Evolutionary conservation across 169 alveolate species (phyloP).

Genomic region (Plasmodium yoelii): DNA sequence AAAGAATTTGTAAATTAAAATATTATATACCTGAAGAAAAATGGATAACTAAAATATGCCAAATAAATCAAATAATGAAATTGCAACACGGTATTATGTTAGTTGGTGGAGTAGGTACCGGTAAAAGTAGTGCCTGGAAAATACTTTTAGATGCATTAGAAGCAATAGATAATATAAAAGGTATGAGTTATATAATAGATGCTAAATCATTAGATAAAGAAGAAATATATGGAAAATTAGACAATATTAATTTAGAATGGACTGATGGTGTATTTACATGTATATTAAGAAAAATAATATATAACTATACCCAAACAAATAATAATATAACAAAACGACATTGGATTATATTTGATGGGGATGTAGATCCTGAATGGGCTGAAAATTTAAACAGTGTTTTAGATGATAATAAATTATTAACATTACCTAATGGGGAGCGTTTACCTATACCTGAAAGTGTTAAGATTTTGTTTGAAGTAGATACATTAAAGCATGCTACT

Average conservation of each 20-base stretch:
- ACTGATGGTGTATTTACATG: constrained; percentile 98
- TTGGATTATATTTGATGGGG: constrained; percentile 99
- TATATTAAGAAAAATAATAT: constrained; percentile 84
- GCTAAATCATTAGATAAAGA: constrained; percentile 93
- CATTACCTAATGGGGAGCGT: constrained; percentile 98
- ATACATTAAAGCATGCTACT: constrained; percentile 96
- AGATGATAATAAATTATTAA: constrained; percentile 98
- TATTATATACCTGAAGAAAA: constrained; percentile 89
- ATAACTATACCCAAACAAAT: constrained; percentile 49
- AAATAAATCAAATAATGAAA: constrained; percentile 93
- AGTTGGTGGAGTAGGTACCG: constrained; percentile 98
- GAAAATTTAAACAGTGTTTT: constrained; percentile 98
- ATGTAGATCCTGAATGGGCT: constrained; percentile 99
- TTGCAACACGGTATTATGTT: constrained; percentile 98
- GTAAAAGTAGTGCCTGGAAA: constrained; percentile 92
- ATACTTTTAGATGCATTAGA: constrained; percentile 93
- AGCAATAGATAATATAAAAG: constrained; percentile 92
- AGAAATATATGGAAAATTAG: constrained; percentile 95
- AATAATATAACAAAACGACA: constrained; percentile 88
- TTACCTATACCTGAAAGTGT: constrained; percentile 92
- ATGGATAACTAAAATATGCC: constrained; percentile 93
- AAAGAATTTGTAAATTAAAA: constrained; percentile 87
- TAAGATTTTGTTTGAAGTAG: constrained; percentile 93
- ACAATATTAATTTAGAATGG: constrained; percentile 97
- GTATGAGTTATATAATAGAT: constrained; percentile 94